Percentiles rank a stretch among this genome's conserved stretches.
phyloP scores from a whole-genome alignment of 2,329 filamentous ascomycete species.

The Aspergillus pseudoterreus region DNA sequence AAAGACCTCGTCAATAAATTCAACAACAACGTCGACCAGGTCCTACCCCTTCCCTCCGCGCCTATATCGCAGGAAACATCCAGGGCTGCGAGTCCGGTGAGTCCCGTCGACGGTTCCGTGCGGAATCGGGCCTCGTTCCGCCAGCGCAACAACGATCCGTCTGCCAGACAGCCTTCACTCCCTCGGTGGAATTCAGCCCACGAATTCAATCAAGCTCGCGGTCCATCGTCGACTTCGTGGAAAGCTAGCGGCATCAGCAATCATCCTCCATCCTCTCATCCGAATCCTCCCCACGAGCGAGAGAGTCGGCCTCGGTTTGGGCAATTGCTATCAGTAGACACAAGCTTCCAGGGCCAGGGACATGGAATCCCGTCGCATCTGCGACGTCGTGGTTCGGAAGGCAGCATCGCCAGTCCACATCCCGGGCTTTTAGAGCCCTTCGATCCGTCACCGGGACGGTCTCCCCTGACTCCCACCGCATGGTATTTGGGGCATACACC shows the following conservation, averaged over 20 bases:
- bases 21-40: constrained; percentile 58
- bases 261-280: constrained; percentile 2
- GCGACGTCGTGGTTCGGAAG: constrained; percentile 66
- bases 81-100: constrained; percentile 33
- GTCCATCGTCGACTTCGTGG: not conserved
- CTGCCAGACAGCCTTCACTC: constrained; percentile 10
- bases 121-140: constrained; percentile 28
- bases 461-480: constrained; percentile 63
- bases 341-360: constrained; percentile 46
- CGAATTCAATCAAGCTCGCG: not conserved
- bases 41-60: constrained; percentile 39
- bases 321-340: constrained; percentile 63
- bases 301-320: constrained; percentile 72
- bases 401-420: constrained; percentile 57
- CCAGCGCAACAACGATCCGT: constrained; percentile 18
- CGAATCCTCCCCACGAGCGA: constrained; percentile 12
- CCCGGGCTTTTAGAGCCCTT: constrained; percentile 39
- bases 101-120: constrained; percentile 22
- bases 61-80: constrained; percentile 33
- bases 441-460: constrained; percentile 43
- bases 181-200: constrained; percentile 16
- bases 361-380: constrained; percentile 58
- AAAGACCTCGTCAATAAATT: constrained; percentile 78
- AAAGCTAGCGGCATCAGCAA: constrained; percentile 5
- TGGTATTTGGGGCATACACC: constrained; percentile 56